Conservation (phyloP, 2,329 filamentous ascomycete genomes). For the Fusarium nematophilum region DNA sequence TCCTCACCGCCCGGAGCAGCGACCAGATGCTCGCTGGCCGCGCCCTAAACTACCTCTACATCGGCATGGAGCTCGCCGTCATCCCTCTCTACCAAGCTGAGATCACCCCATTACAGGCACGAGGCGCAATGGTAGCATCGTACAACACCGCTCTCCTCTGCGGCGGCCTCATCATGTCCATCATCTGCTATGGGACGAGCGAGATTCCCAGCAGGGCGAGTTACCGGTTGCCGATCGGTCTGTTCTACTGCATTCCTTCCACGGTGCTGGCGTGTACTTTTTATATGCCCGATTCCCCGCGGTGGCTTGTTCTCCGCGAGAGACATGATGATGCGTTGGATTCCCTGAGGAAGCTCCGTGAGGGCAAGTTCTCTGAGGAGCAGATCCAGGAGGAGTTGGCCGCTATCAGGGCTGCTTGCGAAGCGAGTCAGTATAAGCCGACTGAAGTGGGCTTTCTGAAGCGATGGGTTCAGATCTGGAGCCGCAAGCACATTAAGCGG, state of each 20-base stretch:
- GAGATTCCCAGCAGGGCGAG: constrained; percentile 44
- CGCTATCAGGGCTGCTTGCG: not conserved
- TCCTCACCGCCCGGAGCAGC: constrained; percentile 45
- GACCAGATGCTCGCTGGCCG: constrained; percentile 49
- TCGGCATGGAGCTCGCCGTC: constrained; percentile 52
- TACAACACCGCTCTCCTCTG: constrained; percentile 45
- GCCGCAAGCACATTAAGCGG: constrained; percentile 37
- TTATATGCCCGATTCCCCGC: constrained; percentile 41
- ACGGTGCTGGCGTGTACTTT: constrained; percentile 41
- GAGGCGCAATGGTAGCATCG: constrained; percentile 46
- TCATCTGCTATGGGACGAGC: constrained; percentile 46
- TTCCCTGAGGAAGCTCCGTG: constrained; percentile 39
- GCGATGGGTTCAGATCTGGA: constrained; percentile 40
- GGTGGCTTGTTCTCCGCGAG: constrained; percentile 45
- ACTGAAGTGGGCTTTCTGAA: constrained; percentile 1
- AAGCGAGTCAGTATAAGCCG: not conserved
- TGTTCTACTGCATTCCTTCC: constrained; percentile 49
- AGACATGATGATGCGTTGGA: constrained; percentile 45
- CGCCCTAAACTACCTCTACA: constrained; percentile 52
- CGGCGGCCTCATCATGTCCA: constrained; percentile 38
- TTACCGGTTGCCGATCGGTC: constrained; percentile 49
- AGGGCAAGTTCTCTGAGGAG: constrained; percentile 37
- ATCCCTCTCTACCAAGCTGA: constrained; percentile 50
- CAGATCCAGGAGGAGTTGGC: constrained; percentile 40
- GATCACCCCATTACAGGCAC: constrained; percentile 41